Percentiles rank a stretch among this genome's conserved stretches.
phyloP scores from a whole-genome alignment of 495 filamentous ascomycete genomes.

The Sordaria brevicollis region DNA sequence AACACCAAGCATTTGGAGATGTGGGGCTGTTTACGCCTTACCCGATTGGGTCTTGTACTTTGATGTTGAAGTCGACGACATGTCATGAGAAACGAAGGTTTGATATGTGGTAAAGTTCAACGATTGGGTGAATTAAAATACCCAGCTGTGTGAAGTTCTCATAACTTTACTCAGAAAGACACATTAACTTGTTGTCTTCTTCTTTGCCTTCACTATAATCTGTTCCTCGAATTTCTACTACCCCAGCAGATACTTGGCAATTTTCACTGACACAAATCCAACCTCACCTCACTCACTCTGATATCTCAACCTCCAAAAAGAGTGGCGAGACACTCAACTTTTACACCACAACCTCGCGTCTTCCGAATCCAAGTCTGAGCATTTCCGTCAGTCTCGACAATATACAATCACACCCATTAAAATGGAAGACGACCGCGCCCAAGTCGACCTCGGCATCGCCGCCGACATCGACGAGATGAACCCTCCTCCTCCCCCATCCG shows the following conservation, averaged over 20 bases:
- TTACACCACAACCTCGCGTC: not conserved
- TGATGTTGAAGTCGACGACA: not conserved
- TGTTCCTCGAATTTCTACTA: not conserved
- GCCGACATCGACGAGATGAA: slow-evolving; percentile 43
- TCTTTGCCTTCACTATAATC: no score
- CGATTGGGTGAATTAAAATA: not conserved
- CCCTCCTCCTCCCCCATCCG: not conserved
- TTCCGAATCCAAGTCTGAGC: not conserved
- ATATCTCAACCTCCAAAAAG: not conserved
- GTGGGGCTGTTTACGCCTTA: not conserved
- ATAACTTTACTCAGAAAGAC: not conserved
- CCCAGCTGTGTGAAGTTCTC: not conserved
- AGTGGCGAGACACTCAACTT: not conserved
- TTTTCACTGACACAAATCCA: not conserved
- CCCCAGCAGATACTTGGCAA: not conserved
- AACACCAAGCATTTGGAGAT: not conserved
- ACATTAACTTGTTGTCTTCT: not conserved
- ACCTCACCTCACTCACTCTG: not conserved
- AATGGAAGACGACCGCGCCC: slow-evolving; percentile 46
- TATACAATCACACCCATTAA: not conserved
- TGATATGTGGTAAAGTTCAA: not conserved
- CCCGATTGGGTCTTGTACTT: not conserved
- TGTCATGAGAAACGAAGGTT: not conserved
- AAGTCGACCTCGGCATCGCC: slow-evolving; percentile 41
- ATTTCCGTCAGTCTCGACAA: not conserved